phyloP scores from a whole-genome alignment of 2,329 filamentous ascomycete genomes.

The Stachybotrys echinatus region DNA sequence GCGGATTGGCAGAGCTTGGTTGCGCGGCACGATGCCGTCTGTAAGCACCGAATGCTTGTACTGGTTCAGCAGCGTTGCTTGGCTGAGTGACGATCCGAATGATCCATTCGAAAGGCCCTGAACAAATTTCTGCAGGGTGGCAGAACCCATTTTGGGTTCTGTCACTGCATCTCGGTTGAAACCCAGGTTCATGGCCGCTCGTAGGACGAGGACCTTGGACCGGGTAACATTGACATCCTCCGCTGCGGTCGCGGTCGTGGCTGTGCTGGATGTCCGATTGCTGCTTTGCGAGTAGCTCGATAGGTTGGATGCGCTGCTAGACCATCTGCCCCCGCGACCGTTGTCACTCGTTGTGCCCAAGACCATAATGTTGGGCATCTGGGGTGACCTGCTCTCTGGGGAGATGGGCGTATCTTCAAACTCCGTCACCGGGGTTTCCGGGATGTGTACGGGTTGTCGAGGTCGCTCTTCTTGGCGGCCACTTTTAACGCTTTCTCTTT shows the following conservation, averaged over 20 bases:
- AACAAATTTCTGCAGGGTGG: conserved; percentile 67
- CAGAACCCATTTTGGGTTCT: conserved; percentile 38
- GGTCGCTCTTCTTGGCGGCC: conserved; percentile 39
- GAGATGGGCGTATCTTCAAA: conserved; percentile 89
- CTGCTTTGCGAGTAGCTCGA: conserved; percentile 74
- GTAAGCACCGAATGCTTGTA: conserved; percentile 76
- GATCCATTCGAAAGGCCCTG: conserved; percentile 69
- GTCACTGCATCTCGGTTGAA: conserved; percentile 58
- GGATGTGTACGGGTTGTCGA: conserved; percentile 47
- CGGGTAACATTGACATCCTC: conserved; percentile 76
- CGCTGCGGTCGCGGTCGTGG: conserved; percentile 60
- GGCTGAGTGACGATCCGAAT: conserved; percentile 69
- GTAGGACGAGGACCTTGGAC: conserved; percentile 73
- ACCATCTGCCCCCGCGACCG: conserved; percentile 67
- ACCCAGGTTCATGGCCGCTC: conserved; percentile 80
- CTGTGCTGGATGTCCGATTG: conserved; percentile 62
- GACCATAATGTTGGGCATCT: conserved; percentile 82
- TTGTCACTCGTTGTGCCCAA: conserved; percentile 63
- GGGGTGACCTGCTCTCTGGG: conserved; percentile 68
- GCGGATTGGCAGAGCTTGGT: conserved; percentile 37
- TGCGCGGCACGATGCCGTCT: conserved; percentile 54
- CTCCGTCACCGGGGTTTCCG: conserved; percentile 90
- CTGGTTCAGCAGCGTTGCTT: conserved; percentile 65
- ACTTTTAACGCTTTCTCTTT: conserved; percentile 48
- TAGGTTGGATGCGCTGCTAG: conserved; percentile 72